Evolutionary conservation across 2,329 filamentous ascomycete genomes (phyloP).

Genomic region (Akanthomyces dipterigenus): DNA sequence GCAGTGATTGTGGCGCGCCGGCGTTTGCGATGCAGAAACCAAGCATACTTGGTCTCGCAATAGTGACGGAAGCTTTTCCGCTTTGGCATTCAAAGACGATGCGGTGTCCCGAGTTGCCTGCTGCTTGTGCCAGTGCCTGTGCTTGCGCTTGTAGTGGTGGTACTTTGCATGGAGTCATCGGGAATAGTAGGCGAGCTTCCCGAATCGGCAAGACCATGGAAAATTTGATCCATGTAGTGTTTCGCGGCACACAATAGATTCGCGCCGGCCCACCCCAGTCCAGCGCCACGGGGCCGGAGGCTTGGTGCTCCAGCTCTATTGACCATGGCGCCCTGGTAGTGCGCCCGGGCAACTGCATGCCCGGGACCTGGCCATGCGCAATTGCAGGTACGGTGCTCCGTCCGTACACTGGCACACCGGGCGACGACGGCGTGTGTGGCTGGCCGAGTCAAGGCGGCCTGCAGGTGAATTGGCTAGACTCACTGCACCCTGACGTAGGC

Average conservation of each 20-base stretch:
- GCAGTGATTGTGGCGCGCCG: neutral
- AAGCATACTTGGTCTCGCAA: neutral
- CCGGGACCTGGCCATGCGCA: neutral
- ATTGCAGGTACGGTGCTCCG: no score
- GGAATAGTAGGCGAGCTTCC: constrained; percentile 2
- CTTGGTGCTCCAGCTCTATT: neutral
- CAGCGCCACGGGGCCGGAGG: neutral
- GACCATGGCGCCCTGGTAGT: neutral
- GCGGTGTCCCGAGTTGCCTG: neutral
- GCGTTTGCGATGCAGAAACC: neutral
- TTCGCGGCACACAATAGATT: neutral
- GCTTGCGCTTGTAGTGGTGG: neutral
- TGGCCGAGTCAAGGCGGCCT: neutral
- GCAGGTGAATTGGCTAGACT: neutral
- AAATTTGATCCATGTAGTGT: neutral
- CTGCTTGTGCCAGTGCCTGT: neutral
- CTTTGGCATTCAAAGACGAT: neutral
- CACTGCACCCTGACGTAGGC: neutral
- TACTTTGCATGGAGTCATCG: neutral
- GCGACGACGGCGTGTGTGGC: neutral
- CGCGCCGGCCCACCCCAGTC: neutral
- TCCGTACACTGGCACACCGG: no score
- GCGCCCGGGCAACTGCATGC: neutral
- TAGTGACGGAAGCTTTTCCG: neutral
- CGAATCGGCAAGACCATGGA: neutral